These are phyloP conservation scores for Tulasnella sp. DNA, from an alignment of 768 basidiomycete genomes.

Conservation along the genomic window DNA sequence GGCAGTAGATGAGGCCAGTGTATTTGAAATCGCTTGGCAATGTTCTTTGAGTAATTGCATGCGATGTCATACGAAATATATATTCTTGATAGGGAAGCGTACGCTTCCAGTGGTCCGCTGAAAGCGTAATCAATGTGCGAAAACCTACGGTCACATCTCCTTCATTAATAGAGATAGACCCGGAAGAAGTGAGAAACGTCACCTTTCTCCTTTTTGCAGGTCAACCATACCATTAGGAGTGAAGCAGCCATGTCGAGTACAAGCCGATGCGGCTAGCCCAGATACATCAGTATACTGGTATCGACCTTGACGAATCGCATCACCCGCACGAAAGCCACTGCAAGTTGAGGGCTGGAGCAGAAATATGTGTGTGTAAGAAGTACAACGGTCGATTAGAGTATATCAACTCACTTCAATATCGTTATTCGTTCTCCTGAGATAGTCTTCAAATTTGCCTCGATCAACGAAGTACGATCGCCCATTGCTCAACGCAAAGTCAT, in stretches of 20 bases:
- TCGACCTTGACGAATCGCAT: slow-evolving; percentile 8
- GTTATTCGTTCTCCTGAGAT: neutral
- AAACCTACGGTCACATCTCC: neutral
- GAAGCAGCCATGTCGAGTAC: slow-evolving; percentile 18
- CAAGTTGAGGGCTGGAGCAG: slow-evolving; percentile 20
- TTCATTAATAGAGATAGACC: no score
- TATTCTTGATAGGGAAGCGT: neutral
- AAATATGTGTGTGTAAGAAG: neutral
- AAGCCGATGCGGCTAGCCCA: slow-evolving; percentile 15
- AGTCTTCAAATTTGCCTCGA: neutral
- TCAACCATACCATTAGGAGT: slow-evolving; percentile 20
- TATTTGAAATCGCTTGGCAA: slow-evolving; percentile 15
- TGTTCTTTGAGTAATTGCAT: slow-evolving; percentile 25
- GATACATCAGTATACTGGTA: slow-evolving; percentile 11
- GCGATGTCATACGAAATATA: slow-evolving; percentile 26
- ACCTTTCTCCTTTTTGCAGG: slow-evolving; percentile 25
- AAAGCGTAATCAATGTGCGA: neutral
- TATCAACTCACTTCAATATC: neutral
- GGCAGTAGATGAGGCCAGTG: slow-evolving; percentile 7
- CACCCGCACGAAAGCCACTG: slow-evolving; percentile 7
- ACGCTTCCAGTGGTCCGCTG: neutral
- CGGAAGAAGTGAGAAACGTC: slow-evolving; percentile 7
- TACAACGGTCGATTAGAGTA: neutral
- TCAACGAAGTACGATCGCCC: slow-evolving; percentile 1
- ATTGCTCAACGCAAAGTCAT: neutral